These are phyloP conservation scores for Calonectria pteridis DNA, from an alignment of 2,329 filamentous ascomycete genomes.

Conservation along the genomic window DNA sequence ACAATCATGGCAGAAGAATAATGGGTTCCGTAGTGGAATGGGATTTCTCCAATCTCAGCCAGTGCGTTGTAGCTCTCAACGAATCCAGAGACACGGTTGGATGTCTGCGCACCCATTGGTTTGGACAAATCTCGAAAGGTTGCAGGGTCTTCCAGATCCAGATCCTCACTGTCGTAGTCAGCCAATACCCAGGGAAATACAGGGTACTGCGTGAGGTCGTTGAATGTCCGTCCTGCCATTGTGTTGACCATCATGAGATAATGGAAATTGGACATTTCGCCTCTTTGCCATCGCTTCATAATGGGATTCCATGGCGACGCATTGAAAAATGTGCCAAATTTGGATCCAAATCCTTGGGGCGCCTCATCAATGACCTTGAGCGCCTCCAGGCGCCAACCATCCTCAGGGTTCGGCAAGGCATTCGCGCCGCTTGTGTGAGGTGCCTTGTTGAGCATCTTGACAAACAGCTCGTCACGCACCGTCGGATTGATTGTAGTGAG, in stretches of 20 bases:
- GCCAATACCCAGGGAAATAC: constrained; percentile 98
- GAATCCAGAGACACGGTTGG: constrained; percentile 81
- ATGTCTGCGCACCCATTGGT: constrained; percentile 93
- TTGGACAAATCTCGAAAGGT: constrained; percentile 93
- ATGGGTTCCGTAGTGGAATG: constrained; percentile 98
- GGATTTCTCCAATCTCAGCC: constrained; percentile 90
- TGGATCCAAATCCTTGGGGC: constrained; percentile 79
- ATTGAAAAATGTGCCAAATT: constrained; percentile 93
- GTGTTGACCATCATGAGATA: constrained; percentile 99
- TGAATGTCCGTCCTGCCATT: constrained; percentile 96
- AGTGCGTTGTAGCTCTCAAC: constrained; percentile 88
- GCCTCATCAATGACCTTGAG: constrained; percentile 75
- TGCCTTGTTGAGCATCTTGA: constrained; percentile 81
- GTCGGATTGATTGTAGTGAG: constrained; percentile 83
- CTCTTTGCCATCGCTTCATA: constrained; percentile 90
- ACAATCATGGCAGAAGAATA: constrained; percentile 99
- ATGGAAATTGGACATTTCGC: constrained; percentile 98
- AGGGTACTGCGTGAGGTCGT: constrained; percentile 97
- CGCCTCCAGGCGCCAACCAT: constrained; percentile 91
- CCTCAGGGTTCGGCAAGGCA: constrained; percentile 81
- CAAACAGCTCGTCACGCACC: constrained; percentile 83
- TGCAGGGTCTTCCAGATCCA: constrained; percentile 86
- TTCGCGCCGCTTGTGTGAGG: constrained; percentile 81
- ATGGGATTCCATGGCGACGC: constrained; percentile 84
- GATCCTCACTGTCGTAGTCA: constrained; percentile 93